Percentiles rank a stretch among this genome's conserved stretches.
phyloP scores from a whole-genome alignment of 371 early-diverging fungal genomes.

The Batrachochytrium dendrobatidis region DNA sequence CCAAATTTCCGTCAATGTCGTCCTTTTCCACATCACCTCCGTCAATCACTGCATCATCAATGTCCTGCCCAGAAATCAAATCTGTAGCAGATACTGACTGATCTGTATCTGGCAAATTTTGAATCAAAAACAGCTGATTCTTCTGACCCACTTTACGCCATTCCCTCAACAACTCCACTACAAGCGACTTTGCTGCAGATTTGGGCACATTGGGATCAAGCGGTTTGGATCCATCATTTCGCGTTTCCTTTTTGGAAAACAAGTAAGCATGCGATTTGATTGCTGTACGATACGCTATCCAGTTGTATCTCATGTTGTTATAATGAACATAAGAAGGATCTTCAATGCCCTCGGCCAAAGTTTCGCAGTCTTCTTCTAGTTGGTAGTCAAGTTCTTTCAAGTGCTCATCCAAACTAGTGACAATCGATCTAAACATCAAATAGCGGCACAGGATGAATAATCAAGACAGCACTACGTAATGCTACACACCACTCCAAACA shows the following conservation, averaged over 20 bases:
- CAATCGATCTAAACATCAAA: not conserved
- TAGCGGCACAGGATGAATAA: not conserved
- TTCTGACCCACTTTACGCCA: not conserved
- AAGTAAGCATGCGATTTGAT: not conserved
- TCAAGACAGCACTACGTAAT: not conserved
- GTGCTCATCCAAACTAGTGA: constrained; percentile 11
- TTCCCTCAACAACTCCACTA: not conserved
- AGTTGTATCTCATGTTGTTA: constrained; percentile 17
- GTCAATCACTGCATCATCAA: too few relatives aligned
- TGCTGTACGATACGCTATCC: not conserved
- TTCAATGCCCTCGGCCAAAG: constrained; percentile 19
- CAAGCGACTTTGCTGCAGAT: not conserved
- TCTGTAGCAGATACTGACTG: too few relatives aligned
- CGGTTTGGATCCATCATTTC: not conserved
- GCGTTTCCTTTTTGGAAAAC: not conserved
- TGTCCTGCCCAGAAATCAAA: too few relatives aligned
- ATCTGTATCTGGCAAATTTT: not conserved
- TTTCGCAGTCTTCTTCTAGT: constrained; percentile 23
- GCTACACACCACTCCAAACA: not conserved
- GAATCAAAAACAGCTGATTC: not conserved
- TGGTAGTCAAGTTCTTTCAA: constrained; percentile 26
- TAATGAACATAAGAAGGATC: constrained; percentile 29
- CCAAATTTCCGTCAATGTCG: too few relatives aligned
- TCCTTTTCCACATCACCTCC: too few relatives aligned
- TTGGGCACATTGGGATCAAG: not conserved